Conservation (phyloP, 176 grass and related monocot species). For the Musa itinerans region DNA sequence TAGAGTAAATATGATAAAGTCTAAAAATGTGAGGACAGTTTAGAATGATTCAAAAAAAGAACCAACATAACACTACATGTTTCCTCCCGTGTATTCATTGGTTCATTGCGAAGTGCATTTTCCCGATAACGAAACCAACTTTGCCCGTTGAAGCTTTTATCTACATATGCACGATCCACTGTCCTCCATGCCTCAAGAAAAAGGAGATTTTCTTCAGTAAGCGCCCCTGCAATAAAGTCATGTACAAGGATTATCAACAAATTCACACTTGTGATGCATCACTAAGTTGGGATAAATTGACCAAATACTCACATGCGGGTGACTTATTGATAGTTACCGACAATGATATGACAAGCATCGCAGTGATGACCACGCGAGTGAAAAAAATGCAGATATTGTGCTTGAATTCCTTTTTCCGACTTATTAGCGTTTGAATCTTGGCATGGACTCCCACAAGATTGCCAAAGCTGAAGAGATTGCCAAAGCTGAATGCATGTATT, state of each 20-base stretch:
- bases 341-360: constrained; percentile 47
- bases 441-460: constrained; percentile 16
- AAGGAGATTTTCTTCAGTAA: constrained; percentile 91
- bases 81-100: constrained; percentile 86
- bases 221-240: constrained; percentile 39
- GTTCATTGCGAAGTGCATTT: constrained; percentile 63
- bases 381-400: constrained; percentile 32
- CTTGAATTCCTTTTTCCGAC: constrained; percentile 29
- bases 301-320: constrained; percentile 45
- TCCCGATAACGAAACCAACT: constrained; percentile 95
- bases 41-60: constrained; percentile 4
- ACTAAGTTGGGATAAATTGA: constrained; percentile 10
- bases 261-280: neutral
- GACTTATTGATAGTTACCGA: constrained; percentile 36
- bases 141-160: constrained; percentile 94
- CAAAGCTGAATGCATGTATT: constrained; percentile 21
- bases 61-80: constrained; percentile 54
- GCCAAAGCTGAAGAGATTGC: constrained; percentile 13
- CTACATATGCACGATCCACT: constrained; percentile 80
- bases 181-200: constrained; percentile 95
- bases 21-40: neutral
- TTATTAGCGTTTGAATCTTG: constrained; percentile 6
- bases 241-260: constrained; percentile 3
- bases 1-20: neutral
- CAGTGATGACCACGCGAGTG: constrained; percentile 28